Base-by-base conservation (phyloP, 2,329 filamentous ascomycete genomes). In the Fusarium setosum region DNA sequence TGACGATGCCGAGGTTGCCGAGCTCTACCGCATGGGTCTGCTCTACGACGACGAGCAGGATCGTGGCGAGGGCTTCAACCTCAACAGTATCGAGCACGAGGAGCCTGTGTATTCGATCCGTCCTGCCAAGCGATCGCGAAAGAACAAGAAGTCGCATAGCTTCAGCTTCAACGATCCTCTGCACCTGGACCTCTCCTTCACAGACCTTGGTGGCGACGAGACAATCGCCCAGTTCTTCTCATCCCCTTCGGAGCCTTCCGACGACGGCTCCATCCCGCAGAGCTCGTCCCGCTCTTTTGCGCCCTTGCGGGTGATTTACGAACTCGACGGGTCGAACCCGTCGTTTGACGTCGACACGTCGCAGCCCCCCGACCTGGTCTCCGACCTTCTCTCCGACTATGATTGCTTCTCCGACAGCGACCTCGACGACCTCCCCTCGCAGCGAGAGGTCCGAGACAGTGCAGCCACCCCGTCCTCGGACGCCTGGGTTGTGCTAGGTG, bases 1-100 rank as follows among this genome's bases (percentile, higher is more conserved):
- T 1, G 75, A 80, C 11, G 79, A 81, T 37, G 74, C 72, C 17
- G 72, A 80, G 38, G 67, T 80, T 2, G 78, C 76, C 1, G 76
- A 82, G 57, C 76, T 83, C 24, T 84, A 83, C 63, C 75, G 76
- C 24, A 72, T 82, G 62, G 82, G 81, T 2, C 66, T 84, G 48
- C 73, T 84, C 15, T 83, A 83, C 66, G 80, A 82, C 31, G 74
- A 82, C 18, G 76, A 77, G 52, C 73, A 79, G 37, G 70, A 75
- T 6, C 75, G 75, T 11, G 63, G 65, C 10, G 75, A 72, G 5
- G 60, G 49, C 32, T 81, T 84, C 67, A 72, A 71, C 55, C 73
- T 83, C 26, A 77, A 79, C 58, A 74, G 72, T 56, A 81, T 83
- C 57, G 72, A 69, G 42, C 77, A 76, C 42, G 72, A 74, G 17